Conservation (phyloP, 805 yeast genomes). For the Saccharomycopsis sp. region DNA sequence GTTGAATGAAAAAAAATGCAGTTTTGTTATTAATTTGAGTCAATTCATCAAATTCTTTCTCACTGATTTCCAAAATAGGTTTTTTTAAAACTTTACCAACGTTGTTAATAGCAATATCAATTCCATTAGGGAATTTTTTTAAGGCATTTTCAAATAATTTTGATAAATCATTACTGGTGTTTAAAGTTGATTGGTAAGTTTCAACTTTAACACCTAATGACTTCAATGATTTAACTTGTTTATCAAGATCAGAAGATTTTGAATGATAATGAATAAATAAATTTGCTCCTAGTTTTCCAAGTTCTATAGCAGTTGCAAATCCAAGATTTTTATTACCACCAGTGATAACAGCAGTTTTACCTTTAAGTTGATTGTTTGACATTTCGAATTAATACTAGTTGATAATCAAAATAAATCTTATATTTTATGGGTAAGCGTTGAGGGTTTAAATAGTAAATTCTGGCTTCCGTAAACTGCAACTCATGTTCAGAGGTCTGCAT, state of each 20-base stretch:
- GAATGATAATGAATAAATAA: conserved; percentile 49
- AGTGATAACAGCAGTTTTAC: conserved; percentile 44
- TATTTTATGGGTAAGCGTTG: conserved; percentile 16
- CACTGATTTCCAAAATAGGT: conserved; percentile 40
- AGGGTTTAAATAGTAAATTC: too few relatives aligned
- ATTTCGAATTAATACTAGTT: background rate
- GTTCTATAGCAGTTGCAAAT: conserved; percentile 38
- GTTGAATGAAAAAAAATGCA: conserved; percentile 52
- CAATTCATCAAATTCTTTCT: conserved; percentile 46
- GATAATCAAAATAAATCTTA: too few relatives aligned
- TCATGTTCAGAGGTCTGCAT: too few relatives aligned
- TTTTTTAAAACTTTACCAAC: conserved; percentile 61
- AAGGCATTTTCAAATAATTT: conserved; percentile 38
- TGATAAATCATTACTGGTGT: conserved; percentile 31
- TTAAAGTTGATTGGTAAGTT: conserved; percentile 33
- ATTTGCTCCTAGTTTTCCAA: conserved; percentile 45
- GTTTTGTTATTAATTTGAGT: conserved; percentile 43
- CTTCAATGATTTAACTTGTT: conserved; percentile 24
- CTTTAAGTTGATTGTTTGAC: conserved; percentile 20
- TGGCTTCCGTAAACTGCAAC: too few relatives aligned
- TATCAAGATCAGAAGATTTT: conserved; percentile 26
- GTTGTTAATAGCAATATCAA: conserved; percentile 58
- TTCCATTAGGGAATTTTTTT: conserved; percentile 31
- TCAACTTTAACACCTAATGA: conserved; percentile 29
- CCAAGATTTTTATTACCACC: conserved; percentile 61